A percentile compares a stretch with the other conserved stretches of the same genome.
Evolutionary conservation across 2,329 filamentous ascomycete genomes (phyloP).

Genomic region (Furcasterigmium furcatum): DNA sequence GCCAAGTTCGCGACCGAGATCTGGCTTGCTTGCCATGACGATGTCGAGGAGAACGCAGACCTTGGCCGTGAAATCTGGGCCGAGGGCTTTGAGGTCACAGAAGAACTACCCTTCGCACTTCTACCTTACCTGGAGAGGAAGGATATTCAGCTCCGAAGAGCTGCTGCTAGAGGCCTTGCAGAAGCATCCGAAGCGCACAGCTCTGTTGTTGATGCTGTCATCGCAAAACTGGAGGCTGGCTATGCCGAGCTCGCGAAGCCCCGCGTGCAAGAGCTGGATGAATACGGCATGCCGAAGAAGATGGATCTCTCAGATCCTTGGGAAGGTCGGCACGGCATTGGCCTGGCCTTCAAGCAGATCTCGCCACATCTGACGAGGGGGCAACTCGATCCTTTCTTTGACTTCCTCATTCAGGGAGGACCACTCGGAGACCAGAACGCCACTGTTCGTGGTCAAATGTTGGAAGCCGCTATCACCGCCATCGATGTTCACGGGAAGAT

Average conservation of each 20-base stretch:
- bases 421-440: slow-evolving; percentile 81
- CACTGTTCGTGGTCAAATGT: slow-evolving; percentile 82
- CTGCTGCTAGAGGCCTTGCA: slow-evolving; percentile 78
- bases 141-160: slow-evolving; percentile 78
- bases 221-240: slow-evolving; percentile 63
- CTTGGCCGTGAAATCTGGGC: slow-evolving; percentile 90
- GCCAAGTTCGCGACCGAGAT: slow-evolving; percentile 84
- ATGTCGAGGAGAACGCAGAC: slow-evolving; percentile 81
- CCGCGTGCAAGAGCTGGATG: slow-evolving; percentile 78
- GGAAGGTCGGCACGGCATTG: slow-evolving; percentile 88
- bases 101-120: slow-evolving; percentile 63
- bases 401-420: slow-evolving; percentile 81
- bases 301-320: slow-evolving; percentile 84
- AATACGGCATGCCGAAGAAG: slow-evolving; percentile 92
- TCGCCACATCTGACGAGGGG: slow-evolving; percentile 64
- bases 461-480: slow-evolving; percentile 79
- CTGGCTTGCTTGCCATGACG: slow-evolving; percentile 91
- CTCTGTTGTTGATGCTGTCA: slow-evolving; percentile 55
- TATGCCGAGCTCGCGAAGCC: slow-evolving; percentile 82
- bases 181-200: slow-evolving; percentile 64
- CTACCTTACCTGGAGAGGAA: slow-evolving; percentile 76
- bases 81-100: slow-evolving; percentile 71
- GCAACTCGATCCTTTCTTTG: slow-evolving; percentile 73
- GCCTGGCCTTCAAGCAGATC: slow-evolving; percentile 81
- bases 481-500: slow-evolving; percentile 79